A percentile compares a stretch with the other conserved stretches of the same genome.
Conservation (phyloP, 2,329 filamentous ascomycete species). For the Epichloe bromicola region DNA sequence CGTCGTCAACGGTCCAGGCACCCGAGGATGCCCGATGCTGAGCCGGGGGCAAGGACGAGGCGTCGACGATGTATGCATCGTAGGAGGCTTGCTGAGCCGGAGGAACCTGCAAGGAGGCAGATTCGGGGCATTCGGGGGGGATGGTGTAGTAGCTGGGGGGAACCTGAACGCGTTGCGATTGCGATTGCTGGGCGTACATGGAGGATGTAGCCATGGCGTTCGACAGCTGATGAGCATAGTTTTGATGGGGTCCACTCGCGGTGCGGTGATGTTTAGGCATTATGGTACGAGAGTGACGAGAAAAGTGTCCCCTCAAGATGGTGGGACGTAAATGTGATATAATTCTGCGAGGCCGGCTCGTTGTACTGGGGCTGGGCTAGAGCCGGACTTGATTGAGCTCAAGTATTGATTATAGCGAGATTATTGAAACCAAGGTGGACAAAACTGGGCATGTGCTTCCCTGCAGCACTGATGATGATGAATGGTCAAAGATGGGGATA, state of each 20-base stretch:
- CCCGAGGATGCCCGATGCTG: slow-evolving; percentile 45
- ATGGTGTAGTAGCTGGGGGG: slow-evolving; percentile 27
- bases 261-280: slow-evolving; percentile 35
- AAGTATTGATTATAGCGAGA: slow-evolving; percentile 12
- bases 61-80: slow-evolving; percentile 25
- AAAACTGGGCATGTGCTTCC: neutral
- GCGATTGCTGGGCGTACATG: slow-evolving; percentile 28
- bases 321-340: neutral
- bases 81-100: slow-evolving; percentile 18
- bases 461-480: slow-evolving; percentile 5
- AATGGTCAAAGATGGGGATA: slow-evolving; percentile 12
- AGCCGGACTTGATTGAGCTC: neutral
- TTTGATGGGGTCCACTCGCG: slow-evolving; percentile 21
- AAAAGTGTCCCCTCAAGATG: slow-evolving; percentile 3
- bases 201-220: slow-evolving; percentile 28
- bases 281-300: slow-evolving; percentile 10
- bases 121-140: slow-evolving; percentile 17
- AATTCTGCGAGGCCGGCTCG: slow-evolving; percentile 7
- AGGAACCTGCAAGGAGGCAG: slow-evolving; percentile 13
- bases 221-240: slow-evolving; percentile 23
- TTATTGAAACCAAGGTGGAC: slow-evolving; percentile 12
- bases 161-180: slow-evolving; percentile 27
- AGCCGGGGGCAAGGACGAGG: slow-evolving; percentile 27
- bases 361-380: slow-evolving; percentile 1
- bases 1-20: slow-evolving; percentile 63